These are phyloP conservation scores for Fusarium penzigii DNA, from an alignment of 2,329 filamentous ascomycete species.

Conservation along the genomic window DNA sequence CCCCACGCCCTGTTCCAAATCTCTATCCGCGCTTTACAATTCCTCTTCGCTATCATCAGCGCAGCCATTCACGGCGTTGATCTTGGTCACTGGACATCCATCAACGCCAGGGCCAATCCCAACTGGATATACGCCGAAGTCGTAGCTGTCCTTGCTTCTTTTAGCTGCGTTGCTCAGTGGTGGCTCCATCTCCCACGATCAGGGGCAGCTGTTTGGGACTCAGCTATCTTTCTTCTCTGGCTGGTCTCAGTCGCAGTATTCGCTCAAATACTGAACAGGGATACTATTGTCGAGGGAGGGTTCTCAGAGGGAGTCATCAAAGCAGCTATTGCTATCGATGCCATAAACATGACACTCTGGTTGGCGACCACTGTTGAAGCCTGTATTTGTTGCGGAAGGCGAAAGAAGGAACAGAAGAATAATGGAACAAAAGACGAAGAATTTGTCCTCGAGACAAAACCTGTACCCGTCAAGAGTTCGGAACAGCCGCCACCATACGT, in stretches of 20 bases:
- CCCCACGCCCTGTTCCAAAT: conserved; percentile 10
- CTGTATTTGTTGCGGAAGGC: conserved; percentile 9
- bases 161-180: conserved; percentile 13
- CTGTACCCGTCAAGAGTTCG: not conserved
- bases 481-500: not conserved
- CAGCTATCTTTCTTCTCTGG: conserved; percentile 10
- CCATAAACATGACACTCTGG: conserved; percentile 11
- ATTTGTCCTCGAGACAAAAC: not conserved
- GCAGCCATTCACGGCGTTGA: conserved; percentile 14
- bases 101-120: conserved; percentile 8
- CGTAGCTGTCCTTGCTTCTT: conserved; percentile 2
- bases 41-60: conserved; percentile 13
- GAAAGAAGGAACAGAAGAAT: not conserved
- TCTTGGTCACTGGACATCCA: conserved; percentile 9
- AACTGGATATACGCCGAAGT: conserved; percentile 18
- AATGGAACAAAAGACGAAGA: not conserved
- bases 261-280: conserved; percentile 3
- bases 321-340: conserved; percentile 8
- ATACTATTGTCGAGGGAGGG: not conserved
- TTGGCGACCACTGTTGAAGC: conserved; percentile 8
- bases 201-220: conserved; percentile 6
- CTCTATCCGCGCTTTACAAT: conserved; percentile 8
- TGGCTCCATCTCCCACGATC: conserved; percentile 7
- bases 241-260: conserved; percentile 13
- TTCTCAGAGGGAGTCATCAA: not conserved